phyloP scores from a whole-genome alignment of 192 early-diverging fungal genomes.

The Chytriomyces sp. region DNA sequence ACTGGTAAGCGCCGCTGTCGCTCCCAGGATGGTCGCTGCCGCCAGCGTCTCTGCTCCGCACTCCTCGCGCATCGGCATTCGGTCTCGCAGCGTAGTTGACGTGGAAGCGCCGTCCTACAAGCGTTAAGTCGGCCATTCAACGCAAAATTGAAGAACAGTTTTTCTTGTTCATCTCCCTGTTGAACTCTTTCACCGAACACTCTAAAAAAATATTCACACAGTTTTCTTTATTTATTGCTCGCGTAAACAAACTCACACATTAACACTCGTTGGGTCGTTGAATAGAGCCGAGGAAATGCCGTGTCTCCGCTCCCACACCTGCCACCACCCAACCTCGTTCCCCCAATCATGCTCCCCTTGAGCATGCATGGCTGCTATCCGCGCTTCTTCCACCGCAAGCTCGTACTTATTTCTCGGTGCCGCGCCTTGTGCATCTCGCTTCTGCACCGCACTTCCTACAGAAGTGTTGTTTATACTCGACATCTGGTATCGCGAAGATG shows the following conservation, averaged over 20 bases:
- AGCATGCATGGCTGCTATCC: constrained; percentile 31
- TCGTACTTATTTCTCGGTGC: constrained; percentile 24
- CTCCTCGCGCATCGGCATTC: too few relatives aligned
- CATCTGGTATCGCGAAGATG: too few relatives aligned
- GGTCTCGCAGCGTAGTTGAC: too few relatives aligned
- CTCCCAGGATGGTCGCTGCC: too few relatives aligned
- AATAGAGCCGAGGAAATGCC: constrained; percentile 13
- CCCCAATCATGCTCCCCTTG: constrained; percentile 39
- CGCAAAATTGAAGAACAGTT: too few relatives aligned
- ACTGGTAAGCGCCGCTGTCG: too few relatives aligned
- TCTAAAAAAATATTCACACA: background rate
- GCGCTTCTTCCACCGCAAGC: constrained; percentile 26
- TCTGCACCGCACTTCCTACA: background rate
- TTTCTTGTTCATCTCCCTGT: too few relatives aligned
- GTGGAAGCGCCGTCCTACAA: too few relatives aligned
- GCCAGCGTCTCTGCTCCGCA: too few relatives aligned
- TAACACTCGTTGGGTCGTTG: background rate
- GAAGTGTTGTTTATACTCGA: background rate
- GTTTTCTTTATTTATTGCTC: background rate
- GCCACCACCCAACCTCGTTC: constrained; percentile 43
- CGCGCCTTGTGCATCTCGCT: background rate
- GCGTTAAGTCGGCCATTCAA: too few relatives aligned
- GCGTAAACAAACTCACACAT: too few relatives aligned
- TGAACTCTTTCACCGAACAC: background rate
- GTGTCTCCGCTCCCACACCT: constrained; percentile 37